Base-by-base conservation (phyloP, 257 asterid genomes). In the Apocynum venetum region DNA sequence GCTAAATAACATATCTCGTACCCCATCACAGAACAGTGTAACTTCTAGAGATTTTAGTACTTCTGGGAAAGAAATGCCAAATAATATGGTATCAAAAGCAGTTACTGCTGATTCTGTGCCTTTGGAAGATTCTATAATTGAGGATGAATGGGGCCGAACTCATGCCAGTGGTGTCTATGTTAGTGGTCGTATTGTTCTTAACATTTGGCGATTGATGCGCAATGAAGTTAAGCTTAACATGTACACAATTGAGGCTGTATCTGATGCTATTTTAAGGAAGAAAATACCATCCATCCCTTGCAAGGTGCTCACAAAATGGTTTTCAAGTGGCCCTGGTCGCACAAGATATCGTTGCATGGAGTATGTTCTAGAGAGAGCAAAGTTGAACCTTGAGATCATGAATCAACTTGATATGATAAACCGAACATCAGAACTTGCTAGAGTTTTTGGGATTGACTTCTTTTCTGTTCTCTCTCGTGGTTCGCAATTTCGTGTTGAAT, bases 91-190 rank as follows among this genome's bases (percentile, higher is more conserved):
- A 77, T 79, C 90, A 68, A 89, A 87, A 79, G 75, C 88, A 4
- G 84, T 75, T 70, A 66, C 72, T 31, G 71, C 85, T 77, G 90
- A 90, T 74, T 79, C 87, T 84, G 84, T 75, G 83, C 80, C 71
- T 67, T 80, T 82, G 66, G 88, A 88, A 73, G 88, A 86, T 84
- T 78, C 91, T 41, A 77, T 95, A 59, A 88, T 95, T 53, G 97
- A 93, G 85, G 99, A 95, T 73, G 98, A 95, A 80, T 95, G 99
- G 98, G 98, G 99, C 78, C 83, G 99, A 87, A 93, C 97, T 53
- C 98, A 95, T 82, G 97, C 96, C 81, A 93, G 98, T 81, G 99
- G 99, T 82, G 86, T 95, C 81, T 97, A 93, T 83, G 99, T 93
- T 77, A 90, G 94, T 81, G 98, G 98, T 70, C 88, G 98, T 81